A percentile compares a stretch with the other conserved stretches of the same genome.
These are phyloP conservation scores for Irpex lacteus DNA, from an alignment of 1,284 basidiomycete species.

Conservation along the genomic window DNA sequence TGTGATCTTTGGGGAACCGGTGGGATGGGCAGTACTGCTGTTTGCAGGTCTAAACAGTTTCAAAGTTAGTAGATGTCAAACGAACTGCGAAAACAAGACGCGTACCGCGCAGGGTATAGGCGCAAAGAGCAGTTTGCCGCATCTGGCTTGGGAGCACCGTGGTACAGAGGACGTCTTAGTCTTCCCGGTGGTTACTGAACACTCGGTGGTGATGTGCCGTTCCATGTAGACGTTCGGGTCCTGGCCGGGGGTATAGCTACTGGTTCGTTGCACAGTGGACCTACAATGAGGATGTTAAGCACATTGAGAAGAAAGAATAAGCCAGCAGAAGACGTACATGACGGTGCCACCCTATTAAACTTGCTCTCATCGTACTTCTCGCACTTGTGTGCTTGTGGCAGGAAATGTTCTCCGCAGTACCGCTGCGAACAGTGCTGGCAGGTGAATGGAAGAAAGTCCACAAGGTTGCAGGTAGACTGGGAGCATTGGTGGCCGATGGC, in stretches of 20 bases:
- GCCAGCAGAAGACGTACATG: slow-evolving; percentile 44
- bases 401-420: slow-evolving; percentile 77
- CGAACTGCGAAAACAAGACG: neutral
- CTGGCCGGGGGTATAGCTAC: slow-evolving; percentile 70
- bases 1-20: slow-evolving; percentile 69
- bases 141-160: slow-evolving; percentile 57
- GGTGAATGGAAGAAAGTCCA: slow-evolving; percentile 83
- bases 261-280: slow-evolving; percentile 69
- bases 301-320: neutral
- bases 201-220: slow-evolving; percentile 60
- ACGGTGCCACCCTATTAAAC: slow-evolving; percentile 69
- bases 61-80: neutral
- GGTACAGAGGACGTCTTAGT: slow-evolving; percentile 50
- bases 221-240: slow-evolving; percentile 80
- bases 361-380: slow-evolving; percentile 66
- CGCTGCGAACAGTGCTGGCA: slow-evolving; percentile 67
- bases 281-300: slow-evolving; percentile 29
- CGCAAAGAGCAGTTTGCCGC: slow-evolving; percentile 68
- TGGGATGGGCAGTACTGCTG: slow-evolving; percentile 71
- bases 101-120: slow-evolving; percentile 72
- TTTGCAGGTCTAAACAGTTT: slow-evolving; percentile 51
- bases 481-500: slow-evolving; percentile 71
- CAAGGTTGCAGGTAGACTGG: slow-evolving; percentile 54
- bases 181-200: slow-evolving; percentile 64
- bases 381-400: slow-evolving; percentile 62